phyloP scores from a whole-genome alignment of 2,329 filamentous ascomycete species.

The Pestalotiopsis sp. region DNA sequence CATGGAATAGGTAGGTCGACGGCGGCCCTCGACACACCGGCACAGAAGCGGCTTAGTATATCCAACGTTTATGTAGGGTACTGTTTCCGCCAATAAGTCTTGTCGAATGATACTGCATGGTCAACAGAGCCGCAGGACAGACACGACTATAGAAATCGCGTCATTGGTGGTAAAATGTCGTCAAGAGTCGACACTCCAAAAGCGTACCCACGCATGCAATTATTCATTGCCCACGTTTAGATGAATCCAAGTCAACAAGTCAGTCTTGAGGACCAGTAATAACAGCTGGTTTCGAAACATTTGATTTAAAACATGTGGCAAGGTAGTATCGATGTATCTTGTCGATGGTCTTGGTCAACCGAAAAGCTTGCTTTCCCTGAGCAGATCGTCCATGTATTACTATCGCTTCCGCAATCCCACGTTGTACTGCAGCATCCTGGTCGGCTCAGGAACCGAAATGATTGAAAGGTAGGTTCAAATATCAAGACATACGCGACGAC shows the following conservation, averaged over 20 bases:
- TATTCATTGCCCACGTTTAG: neutral
- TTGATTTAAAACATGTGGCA: neutral
- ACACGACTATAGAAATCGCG: neutral
- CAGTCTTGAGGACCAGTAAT: neutral
- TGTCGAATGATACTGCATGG: neutral
- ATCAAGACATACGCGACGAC: neutral
- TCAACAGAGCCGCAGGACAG: neutral
- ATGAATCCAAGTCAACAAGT: neutral
- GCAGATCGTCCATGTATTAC: neutral
- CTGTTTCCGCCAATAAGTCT: neutral
- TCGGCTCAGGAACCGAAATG: constrained; percentile 4
- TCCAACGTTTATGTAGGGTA: neutral
- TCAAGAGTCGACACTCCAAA: neutral
- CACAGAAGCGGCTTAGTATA: neutral
- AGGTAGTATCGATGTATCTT: neutral
- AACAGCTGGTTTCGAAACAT: neutral
- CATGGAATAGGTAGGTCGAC: neutral
- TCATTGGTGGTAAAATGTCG: constrained; percentile 1
- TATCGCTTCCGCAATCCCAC: neutral
- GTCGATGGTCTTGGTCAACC: neutral
- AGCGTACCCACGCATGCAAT: neutral
- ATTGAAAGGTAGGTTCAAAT: neutral
- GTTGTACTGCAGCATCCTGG: neutral
- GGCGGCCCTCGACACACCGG: neutral
- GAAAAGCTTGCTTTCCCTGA: neutral